Conservation (phyloP, 2,329 filamentous ascomycete genomes). For the Penicillium rolfsii region DNA sequence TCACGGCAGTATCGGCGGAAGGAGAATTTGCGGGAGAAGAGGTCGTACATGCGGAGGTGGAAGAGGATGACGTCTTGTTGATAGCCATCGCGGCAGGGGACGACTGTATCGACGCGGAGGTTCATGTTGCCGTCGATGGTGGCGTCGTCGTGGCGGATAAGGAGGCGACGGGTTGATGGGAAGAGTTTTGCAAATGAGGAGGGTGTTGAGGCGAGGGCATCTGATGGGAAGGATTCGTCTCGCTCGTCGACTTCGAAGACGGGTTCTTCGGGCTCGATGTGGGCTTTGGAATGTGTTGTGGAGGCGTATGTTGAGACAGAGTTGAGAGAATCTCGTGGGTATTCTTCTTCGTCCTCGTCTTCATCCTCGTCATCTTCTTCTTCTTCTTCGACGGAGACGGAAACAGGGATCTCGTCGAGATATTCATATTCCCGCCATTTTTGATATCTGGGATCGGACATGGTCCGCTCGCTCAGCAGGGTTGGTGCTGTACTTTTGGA, state of each 20-base stretch:
- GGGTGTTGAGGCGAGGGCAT: conserved; percentile 76
- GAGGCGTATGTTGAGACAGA: conserved; percentile 83
- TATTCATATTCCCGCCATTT: conserved; percentile 10
- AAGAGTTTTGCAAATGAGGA: conserved; percentile 83
- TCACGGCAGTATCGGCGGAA: conserved; percentile 89
- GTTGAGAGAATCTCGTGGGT: conserved; percentile 44
- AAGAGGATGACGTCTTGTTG: conserved; percentile 77
- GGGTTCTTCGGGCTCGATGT: conserved; percentile 51
- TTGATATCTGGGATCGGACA: conserved; percentile 12
- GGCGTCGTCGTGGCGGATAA: conserved; percentile 86
- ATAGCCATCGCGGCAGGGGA: conserved; percentile 59
- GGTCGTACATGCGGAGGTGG: conserved; percentile 91
- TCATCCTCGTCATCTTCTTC: background rate
- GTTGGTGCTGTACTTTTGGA: conserved; percentile 48
- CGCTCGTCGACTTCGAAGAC: conserved; percentile 55
- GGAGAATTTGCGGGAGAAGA: conserved; percentile 84
- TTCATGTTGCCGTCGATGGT: conserved; percentile 97
- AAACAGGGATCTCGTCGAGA: conserved; percentile 8
- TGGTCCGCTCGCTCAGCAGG: conserved; percentile 39
- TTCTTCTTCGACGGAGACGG: conserved; percentile 4
- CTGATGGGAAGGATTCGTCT: conserved; percentile 64
- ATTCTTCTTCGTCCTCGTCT: background rate
- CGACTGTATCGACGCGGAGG: conserved; percentile 79
- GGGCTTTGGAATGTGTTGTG: conserved; percentile 65
- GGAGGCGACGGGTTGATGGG: conserved; percentile 77